Evolutionary conservation across 2,329 filamentous ascomycete genomes (phyloP), one percentile per base, ranked within the genome.

Genomic region (Nothophoma quercina): DNA sequence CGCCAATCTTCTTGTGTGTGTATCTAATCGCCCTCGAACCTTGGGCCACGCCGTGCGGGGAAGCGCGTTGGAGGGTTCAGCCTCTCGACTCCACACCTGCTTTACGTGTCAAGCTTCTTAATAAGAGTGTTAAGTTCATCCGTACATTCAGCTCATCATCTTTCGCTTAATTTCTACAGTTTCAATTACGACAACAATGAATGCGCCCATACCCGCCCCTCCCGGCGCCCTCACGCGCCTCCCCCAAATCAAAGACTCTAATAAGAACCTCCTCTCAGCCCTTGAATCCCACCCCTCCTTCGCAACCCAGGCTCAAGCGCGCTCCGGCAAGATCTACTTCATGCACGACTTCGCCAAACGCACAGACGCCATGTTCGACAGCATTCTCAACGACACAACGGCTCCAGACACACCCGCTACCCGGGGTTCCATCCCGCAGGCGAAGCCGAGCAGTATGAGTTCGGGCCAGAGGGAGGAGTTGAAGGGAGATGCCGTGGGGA

Each of bases 251-350:
- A 42, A 32, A 12, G 7, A 22, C 1, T 32, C 53, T 12, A 62
- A 58, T 42, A 41, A 23, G 15, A 21, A 32, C 8, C 55, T 63
- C 18, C 46, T 62, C 18, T 18, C n/a, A 5, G 55, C 59, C 6
- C 44, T 63, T 32, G 50, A 56, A 47, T 22, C 58, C 1, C 60
- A 62, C 26, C 40, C 58, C 21, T 19, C 38, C 15, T 63, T 56
- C 41, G 23, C 51, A 7, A 18, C 38, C 19, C 59, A 61, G 40
- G 25, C 36, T 19, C 13, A 38, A 9, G 19, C 46, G 8, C 47
- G 55, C 41, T 26, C 29, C 5, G 58, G 62, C 8, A 59, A 60
- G 30, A 39, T 59, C 18, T 62, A 58, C 47, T 60, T 58, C 48
- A 52, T 60, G 52, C 56, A 50, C 34, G 54, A 61, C 49, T 63